Evolutionary conservation across 495 filamentous ascomycete species (phyloP).

Genomic region (Annulohypoxylon maeteangense): DNA sequence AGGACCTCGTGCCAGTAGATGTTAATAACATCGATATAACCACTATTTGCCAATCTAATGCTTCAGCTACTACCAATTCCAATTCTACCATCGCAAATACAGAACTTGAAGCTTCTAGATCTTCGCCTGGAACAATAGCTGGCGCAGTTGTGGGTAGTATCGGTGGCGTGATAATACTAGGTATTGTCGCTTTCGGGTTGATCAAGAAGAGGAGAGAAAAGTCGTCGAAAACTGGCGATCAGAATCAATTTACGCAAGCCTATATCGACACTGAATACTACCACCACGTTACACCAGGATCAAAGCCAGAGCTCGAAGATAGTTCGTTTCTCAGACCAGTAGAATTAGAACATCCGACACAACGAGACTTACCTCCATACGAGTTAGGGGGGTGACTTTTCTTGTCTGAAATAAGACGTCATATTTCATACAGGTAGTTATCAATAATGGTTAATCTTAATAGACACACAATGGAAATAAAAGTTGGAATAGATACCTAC

Average conservation of each 20-base stretch:
- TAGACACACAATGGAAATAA: too few relatives aligned
- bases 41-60: neutral
- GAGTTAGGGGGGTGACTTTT: neutral
- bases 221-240: neutral
- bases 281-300: neutral
- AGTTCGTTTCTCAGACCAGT: neutral
- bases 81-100: neutral
- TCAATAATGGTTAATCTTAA: neutral
- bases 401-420: neutral
- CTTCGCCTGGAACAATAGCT: neutral
- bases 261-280: neutral
- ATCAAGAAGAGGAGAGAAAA: neutral
- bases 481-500: too few relatives aligned
- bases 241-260: neutral
- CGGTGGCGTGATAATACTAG: neutral
- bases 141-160: neutral
- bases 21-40: neutral
- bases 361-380: neutral
- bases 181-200: neutral
- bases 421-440: too few relatives aligned
- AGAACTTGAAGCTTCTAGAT: neutral
- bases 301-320: neutral
- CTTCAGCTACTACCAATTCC: neutral
- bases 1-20: neutral
- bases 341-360: neutral